Percentiles rank a stretch among this genome's conserved stretches.
phyloP scores from a whole-genome alignment of 2,329 filamentous ascomycete genomes.

The Biscogniauxia mediterranea region DNA sequence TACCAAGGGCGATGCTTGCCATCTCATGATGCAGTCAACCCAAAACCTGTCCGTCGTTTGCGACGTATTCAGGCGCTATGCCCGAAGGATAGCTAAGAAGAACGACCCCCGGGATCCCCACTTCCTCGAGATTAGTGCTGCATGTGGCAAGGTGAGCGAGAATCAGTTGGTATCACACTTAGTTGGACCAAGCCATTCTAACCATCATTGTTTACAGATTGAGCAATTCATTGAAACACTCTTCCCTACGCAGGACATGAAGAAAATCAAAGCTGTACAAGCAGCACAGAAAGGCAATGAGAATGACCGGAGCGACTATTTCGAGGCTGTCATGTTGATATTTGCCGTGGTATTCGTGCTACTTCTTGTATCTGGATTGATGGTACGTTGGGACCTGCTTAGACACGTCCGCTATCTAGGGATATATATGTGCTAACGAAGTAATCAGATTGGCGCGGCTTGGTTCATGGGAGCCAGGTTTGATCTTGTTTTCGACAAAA shows the following conservation, averaged over 20 bases:
- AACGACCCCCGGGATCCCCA: conserved; percentile 92
- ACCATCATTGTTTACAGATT: conserved; percentile 52
- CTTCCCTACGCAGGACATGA: conserved; percentile 80
- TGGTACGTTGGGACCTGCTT: conserved; percentile 60
- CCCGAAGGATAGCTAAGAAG: conserved; percentile 82
- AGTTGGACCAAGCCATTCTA: conserved; percentile 2
- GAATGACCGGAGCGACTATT: conserved; percentile 48
- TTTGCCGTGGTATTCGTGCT: conserved; percentile 67
- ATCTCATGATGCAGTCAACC: conserved; percentile 87
- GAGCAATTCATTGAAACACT: conserved; percentile 94
- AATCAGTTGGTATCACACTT: background rate
- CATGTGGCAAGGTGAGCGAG: conserved; percentile 71
- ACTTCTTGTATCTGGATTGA: conserved; percentile 66
- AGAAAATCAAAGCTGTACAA: conserved; percentile 47
- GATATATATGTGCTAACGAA: conserved; percentile 12
- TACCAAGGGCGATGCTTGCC: conserved; percentile 88
- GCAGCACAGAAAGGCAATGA: conserved; percentile 38
- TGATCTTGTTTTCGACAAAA: conserved; percentile 59
- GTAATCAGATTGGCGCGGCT: conserved; percentile 66
- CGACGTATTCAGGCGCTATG: conserved; percentile 76
- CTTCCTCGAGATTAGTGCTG: conserved; percentile 86
- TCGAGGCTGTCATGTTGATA: conserved; percentile 66
- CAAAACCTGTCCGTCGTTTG: conserved; percentile 83
- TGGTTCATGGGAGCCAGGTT: conserved; percentile 82
- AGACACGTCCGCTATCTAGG: background rate